These are phyloP conservation scores for Neonectria neomacrospora DNA, from an alignment of 2,329 filamentous ascomycete species.

Conservation along the genomic window DNA sequence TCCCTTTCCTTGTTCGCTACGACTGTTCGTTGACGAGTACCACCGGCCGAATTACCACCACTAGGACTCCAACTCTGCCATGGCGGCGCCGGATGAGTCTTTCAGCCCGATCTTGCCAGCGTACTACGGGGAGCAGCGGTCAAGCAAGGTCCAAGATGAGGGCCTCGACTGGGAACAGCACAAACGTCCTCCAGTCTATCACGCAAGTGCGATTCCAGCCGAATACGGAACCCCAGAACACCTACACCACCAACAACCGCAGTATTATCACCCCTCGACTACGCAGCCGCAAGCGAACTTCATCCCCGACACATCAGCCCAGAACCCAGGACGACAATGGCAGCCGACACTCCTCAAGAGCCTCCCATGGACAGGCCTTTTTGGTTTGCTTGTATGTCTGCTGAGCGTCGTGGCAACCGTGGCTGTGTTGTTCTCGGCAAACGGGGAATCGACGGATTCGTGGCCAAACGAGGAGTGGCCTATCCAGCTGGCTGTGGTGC, in stretches of 20 bases:
- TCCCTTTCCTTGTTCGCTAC: not conserved
- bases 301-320: not conserved
- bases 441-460: constrained; percentile 9
- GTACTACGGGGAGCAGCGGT: not conserved
- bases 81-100: not conserved
- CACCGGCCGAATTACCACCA: not conserved
- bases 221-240: not conserved
- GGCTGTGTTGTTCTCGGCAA: constrained; percentile 3
- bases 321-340: not conserved
- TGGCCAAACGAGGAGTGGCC: constrained; percentile 9
- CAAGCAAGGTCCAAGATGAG: not conserved
- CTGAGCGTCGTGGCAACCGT: not conserved
- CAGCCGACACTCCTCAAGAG: not conserved
- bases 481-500: constrained; percentile 16
- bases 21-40: not conserved
- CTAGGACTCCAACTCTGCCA: not conserved
- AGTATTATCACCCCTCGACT: not conserved
- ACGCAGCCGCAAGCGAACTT: not conserved
- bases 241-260: not conserved
- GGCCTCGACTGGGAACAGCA: not conserved
- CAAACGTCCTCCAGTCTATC: not conserved
- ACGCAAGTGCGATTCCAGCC: too few species aligned
- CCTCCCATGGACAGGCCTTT: constrained; percentile 12
- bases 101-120: not conserved
- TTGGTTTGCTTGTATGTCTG: constrained; percentile 3